Evolutionary conservation across 176 grass and related monocot species (phyloP).

Genomic region (Oryza longistaminata): DNA sequence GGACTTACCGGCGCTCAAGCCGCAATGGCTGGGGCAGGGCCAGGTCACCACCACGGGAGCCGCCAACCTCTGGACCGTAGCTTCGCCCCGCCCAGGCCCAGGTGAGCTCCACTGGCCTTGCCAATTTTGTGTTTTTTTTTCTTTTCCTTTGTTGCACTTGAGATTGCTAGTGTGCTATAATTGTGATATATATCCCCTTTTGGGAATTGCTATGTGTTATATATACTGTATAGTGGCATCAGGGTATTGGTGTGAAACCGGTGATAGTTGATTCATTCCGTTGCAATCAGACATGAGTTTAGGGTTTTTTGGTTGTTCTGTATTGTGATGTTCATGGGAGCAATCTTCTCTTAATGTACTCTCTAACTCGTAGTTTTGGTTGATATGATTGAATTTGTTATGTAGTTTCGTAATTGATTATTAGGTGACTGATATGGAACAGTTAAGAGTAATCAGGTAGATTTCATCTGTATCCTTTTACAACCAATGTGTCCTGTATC

Average conservation of each 20-base stretch:
- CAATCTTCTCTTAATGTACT: neutral
- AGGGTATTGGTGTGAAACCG: neutral
- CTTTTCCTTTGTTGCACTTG: neutral
- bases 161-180: neutral
- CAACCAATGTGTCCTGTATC: slow-evolving; percentile 5
- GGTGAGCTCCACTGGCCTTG: slow-evolving; percentile 42
- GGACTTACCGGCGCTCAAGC: slow-evolving; percentile 51
- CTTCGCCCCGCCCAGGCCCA: slow-evolving; percentile 37
- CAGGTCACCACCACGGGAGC: slow-evolving; percentile 25
- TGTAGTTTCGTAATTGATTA: slow-evolving; percentile 10
- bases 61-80: slow-evolving; percentile 34
- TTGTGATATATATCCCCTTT: neutral
- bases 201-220: slow-evolving; percentile 17
- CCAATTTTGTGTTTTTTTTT: neutral
- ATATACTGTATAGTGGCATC: neutral
- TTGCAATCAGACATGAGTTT: neutral
- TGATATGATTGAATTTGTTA: neutral
- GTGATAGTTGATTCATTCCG: neutral
- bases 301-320: neutral
- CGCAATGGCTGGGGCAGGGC: slow-evolving; percentile 56
- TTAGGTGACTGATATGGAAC: slow-evolving; percentile 19
- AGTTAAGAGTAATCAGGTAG: neutral
- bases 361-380: slow-evolving; percentile 9
- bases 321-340: neutral
- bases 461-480: neutral